phyloP scores from a whole-genome alignment of 106 monocot species.

The Platanthera zijinensis region DNA sequence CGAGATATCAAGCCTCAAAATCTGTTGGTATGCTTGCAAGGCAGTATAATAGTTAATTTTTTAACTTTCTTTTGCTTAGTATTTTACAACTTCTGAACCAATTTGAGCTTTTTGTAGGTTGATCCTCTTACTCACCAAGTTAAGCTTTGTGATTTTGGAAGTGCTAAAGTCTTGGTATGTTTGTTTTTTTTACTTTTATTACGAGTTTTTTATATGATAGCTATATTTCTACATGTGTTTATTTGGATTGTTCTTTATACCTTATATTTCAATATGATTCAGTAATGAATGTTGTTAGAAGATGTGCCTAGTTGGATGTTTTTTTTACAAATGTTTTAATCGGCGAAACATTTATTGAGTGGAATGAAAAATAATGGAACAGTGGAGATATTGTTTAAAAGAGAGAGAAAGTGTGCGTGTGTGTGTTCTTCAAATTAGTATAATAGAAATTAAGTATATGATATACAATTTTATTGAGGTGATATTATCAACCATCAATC shows the following conservation, averaged over 20 bases:
- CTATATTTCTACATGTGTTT: not conserved
- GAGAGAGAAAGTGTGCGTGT: too few species aligned
- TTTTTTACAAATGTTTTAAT: too few species aligned
- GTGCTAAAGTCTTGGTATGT: constrained; percentile 50
- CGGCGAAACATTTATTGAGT: too few species aligned
- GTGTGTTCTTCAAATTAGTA: too few species aligned
- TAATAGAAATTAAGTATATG: too few species aligned
- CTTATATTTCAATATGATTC: not conserved
- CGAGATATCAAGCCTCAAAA: constrained; percentile 94
- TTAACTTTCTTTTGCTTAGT: not conserved
- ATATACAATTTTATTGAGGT: too few species aligned
- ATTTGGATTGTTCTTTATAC: not conserved
- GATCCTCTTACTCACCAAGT: constrained; percentile 43
- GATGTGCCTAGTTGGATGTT: too few species aligned
- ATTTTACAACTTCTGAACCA: not conserved
- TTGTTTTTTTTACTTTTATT: not conserved
- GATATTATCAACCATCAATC: too few species aligned
- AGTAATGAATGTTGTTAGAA: not conserved
- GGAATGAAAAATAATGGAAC: too few species aligned
- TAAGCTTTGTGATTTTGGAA: constrained; percentile 50
- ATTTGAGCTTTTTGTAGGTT: constrained; percentile 21
- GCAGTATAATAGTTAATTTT: not conserved
- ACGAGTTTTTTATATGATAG: not conserved
- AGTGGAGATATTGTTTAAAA: too few species aligned
- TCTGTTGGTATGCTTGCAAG: constrained; percentile 54